These are phyloP conservation scores for Penstemon davidsonii DNA, from an alignment of 257 asterid genomes.

Conservation along the genomic window DNA sequence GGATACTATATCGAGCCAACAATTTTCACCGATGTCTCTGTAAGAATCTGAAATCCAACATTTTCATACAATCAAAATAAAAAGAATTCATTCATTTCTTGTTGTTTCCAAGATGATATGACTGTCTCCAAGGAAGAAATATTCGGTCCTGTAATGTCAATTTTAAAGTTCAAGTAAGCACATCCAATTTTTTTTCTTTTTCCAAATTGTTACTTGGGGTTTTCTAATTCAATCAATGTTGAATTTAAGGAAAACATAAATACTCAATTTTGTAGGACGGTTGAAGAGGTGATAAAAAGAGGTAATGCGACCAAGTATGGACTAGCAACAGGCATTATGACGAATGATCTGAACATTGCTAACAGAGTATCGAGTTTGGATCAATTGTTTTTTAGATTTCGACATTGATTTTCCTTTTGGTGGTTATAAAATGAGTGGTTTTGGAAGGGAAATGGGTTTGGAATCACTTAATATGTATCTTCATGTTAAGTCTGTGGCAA, in stretches of 20 bases:
- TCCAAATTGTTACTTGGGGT: not conserved
- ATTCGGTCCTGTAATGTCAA: constrained; percentile 84
- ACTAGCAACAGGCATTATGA: constrained; percentile 82
- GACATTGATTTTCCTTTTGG: constrained; percentile 63
- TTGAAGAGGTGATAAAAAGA: constrained; percentile 78
- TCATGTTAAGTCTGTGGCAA: too few species aligned
- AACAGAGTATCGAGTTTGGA: constrained; percentile 89
- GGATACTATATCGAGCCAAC: constrained; percentile 84
- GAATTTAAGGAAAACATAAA: too few species aligned
- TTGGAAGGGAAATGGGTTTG: too few species aligned
- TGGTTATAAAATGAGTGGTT: constrained; percentile 88
- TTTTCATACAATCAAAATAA: not conserved
- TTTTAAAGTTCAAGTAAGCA: constrained; percentile 73
- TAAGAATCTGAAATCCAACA: constrained; percentile 24
- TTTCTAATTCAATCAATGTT: not conserved
- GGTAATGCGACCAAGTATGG: constrained; percentile 73
- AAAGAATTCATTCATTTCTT: not conserved
- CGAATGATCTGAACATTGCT: constrained; percentile 68
- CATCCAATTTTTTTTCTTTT: not conserved
- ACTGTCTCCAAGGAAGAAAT: constrained; percentile 74
- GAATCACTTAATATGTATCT: too few species aligned
- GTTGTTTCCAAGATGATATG: constrained; percentile 66
- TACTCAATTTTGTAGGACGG: constrained; percentile 39
- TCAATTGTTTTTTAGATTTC: constrained; percentile 71
- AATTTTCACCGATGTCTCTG: constrained; percentile 62